A percentile compares a stretch with the other conserved stretches of the same genome.
Evolutionary conservation across 73 alveolate species (phyloP).

Genomic region (Effrenium voratum): DNA sequence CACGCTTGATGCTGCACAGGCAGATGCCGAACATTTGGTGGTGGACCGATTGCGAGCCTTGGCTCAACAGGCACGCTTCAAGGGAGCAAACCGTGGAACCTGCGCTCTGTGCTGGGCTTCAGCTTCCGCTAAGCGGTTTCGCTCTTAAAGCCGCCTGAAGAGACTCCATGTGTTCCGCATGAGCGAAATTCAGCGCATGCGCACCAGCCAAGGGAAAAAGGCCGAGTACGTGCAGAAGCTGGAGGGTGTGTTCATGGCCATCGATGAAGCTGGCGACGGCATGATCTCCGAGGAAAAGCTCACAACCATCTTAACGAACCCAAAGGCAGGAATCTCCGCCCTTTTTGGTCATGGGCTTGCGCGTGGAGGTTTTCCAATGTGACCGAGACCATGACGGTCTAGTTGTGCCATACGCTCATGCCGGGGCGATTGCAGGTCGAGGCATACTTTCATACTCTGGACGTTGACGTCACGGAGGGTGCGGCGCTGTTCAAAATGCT

Average conservation of each 20-base stretch:
- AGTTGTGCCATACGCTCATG: neutral
- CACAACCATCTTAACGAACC: neutral
- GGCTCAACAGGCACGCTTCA: too few species aligned
- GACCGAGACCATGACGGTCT: neutral
- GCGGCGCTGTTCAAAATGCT: constrained; percentile 42
- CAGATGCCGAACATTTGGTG: constrained; percentile 87
- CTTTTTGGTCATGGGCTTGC: too few species aligned
- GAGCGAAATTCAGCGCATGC: too few species aligned
- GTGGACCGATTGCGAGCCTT: constrained; percentile 61
- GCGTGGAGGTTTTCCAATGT: neutral
- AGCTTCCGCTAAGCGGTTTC: too few species aligned
- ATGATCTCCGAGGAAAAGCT: constrained; percentile 51
- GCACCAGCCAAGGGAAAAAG: too few species aligned
- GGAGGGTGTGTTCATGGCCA: neutral
- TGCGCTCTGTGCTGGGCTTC: too few species aligned
- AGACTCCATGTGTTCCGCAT: too few species aligned
- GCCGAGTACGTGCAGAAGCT: neutral
- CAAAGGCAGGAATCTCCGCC: too few species aligned
- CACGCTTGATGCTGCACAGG: constrained; percentile 72
- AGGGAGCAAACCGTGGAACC: too few species aligned
- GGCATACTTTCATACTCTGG: constrained; percentile 50
- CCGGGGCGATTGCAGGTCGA: neutral
- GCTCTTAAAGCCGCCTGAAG: too few species aligned
- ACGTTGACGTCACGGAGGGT: constrained; percentile 56
- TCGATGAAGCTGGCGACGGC: constrained; percentile 52